These are phyloP conservation scores for Paraphoma chrysanthemicola DNA, from an alignment of 2,329 filamentous ascomycete species.

Conservation along the genomic window DNA sequence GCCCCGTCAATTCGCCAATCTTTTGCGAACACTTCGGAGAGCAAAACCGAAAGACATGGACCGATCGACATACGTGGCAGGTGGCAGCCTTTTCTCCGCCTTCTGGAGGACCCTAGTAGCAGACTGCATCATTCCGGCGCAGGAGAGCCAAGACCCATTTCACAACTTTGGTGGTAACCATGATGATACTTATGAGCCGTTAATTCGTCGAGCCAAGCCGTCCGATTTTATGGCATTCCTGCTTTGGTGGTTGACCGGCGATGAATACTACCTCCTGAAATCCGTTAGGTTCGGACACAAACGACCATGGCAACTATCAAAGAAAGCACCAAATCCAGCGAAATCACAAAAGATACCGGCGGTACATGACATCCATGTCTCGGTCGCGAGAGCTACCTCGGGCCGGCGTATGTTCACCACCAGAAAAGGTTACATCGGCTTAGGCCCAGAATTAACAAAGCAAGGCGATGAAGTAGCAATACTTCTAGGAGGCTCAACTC, in stretches of 20 bases:
- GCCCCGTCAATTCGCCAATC: too few relatives aligned
- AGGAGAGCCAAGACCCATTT: not conserved
- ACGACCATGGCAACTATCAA: too few relatives aligned
- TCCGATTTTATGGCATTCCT: not conserved
- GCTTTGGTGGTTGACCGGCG: not conserved
- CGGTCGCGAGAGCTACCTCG: slow-evolving; percentile 3
- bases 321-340: not conserved
- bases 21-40: not conserved
- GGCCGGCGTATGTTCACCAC: slow-evolving; percentile 8
- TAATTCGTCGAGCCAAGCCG: not conserved
- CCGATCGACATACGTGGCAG: not conserved
- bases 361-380: not conserved
- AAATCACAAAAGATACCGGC: not conserved
- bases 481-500: slow-evolving; percentile 2
- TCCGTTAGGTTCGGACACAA: too few relatives aligned
- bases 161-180: too few relatives aligned
- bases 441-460: slow-evolving; percentile 1
- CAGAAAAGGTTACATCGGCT: not conserved
- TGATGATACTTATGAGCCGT: not conserved
- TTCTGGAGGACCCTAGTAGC: not conserved
- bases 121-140: not conserved
- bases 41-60: not conserved
- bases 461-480: slow-evolving; percentile 3
- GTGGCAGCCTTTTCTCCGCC: not conserved
- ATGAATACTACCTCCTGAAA: not conserved